These are phyloP conservation scores for Plasmopara halstedii DNA, from an alignment of 352 stramenopile genomes.

Conservation along the genomic window DNA sequence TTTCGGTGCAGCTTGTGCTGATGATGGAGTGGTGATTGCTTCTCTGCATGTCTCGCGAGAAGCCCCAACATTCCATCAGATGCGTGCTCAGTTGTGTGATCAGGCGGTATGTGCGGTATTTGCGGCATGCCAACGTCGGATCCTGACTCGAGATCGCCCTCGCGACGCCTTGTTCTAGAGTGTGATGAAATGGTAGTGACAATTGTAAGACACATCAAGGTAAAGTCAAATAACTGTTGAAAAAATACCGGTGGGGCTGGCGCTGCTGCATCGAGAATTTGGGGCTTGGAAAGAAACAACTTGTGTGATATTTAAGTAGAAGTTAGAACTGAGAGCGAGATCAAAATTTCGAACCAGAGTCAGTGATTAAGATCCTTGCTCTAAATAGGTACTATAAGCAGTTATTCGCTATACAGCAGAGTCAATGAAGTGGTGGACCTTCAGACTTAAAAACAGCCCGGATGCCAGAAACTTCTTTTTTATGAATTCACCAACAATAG, in stretches of 20 bases:
- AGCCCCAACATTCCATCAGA: conserved; percentile 17
- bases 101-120: conserved; percentile 19
- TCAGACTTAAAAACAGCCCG: not conserved
- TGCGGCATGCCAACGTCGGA: conserved; percentile 7
- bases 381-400: not conserved
- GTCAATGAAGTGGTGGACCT: conserved; percentile 6
- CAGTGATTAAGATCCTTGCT: not conserved
- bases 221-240: not conserved
- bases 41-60: conserved; percentile 25
- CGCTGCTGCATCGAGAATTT: conserved; percentile 12
- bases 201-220: not conserved
- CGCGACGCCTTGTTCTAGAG: conserved; percentile 7
- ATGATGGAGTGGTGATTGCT: conserved; percentile 22
- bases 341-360: conserved; percentile 15
- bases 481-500: not conserved
- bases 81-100: conserved; percentile 6
- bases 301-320: conserved; percentile 5
- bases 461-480: conserved; percentile 1
- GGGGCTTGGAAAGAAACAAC: conserved; percentile 2
- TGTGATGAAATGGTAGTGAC: conserved; percentile 1
- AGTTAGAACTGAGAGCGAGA: conserved; percentile 10
- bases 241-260: conserved; percentile 10
- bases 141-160: conserved; percentile 6
- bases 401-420: not conserved
- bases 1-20: conserved; percentile 11